Evolutionary conservation across 2,329 filamentous ascomycete genomes (phyloP).

Genomic region (Fusarium burgessii): DNA sequence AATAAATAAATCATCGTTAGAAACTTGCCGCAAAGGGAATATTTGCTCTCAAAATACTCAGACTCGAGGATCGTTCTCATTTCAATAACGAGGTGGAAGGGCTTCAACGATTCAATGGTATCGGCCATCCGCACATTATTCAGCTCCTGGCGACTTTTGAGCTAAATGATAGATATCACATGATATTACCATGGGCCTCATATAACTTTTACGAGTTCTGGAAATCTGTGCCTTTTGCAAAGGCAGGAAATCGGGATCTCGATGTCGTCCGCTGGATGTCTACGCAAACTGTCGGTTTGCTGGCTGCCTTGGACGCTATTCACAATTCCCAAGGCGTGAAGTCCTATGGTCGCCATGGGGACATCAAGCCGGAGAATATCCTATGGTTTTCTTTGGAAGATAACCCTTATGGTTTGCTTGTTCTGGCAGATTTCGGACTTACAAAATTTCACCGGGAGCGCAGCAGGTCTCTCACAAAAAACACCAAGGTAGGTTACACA

Average conservation of each 20-base stretch:
- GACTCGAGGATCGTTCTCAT: background rate
- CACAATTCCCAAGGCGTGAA: background rate
- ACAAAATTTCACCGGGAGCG: background rate
- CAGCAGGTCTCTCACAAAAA: background rate
- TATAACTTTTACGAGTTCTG: background rate
- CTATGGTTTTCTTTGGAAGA: background rate
- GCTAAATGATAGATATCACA: background rate
- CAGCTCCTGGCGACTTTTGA: background rate
- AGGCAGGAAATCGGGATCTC: background rate
- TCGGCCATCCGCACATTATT: background rate
- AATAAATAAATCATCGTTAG: background rate
- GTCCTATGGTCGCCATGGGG: background rate
- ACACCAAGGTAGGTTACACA: background rate
- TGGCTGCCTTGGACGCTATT: background rate
- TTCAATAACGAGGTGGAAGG: background rate
- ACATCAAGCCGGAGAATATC: background rate
- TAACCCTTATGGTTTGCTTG: background rate
- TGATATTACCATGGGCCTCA: background rate
- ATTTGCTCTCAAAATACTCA: background rate
- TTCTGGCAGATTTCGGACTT: background rate
- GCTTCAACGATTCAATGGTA: background rate
- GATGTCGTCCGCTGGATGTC: background rate
- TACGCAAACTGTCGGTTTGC: background rate
- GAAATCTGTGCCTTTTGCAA: background rate
- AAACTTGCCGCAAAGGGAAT: background rate